These are phyloP conservation scores for Phyllosticta paracitricarpa DNA, from an alignment of 2,329 filamentous ascomycete species.

Conservation along the genomic window DNA sequence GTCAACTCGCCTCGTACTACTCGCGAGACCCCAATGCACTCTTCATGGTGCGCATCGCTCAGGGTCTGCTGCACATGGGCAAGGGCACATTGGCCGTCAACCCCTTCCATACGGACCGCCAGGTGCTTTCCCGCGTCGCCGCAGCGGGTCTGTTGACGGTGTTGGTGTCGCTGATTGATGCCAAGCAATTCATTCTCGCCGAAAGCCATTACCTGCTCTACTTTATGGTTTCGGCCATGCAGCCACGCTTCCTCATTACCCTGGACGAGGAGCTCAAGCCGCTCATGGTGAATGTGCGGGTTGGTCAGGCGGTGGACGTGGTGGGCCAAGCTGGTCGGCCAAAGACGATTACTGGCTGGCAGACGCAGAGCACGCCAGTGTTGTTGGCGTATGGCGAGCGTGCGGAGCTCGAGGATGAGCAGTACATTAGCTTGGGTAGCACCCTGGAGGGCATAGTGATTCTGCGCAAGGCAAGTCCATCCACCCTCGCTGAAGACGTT, in stretches of 20 bases:
- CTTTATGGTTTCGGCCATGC: conserved; percentile 93
- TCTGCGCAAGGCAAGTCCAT: conserved; percentile 71
- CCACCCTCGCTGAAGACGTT: background rate
- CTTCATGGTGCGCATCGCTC: conserved; percentile 98
- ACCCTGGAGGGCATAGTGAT: conserved; percentile 93
- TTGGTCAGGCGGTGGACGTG: conserved; percentile 95
- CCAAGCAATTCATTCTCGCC: conserved; percentile 70
- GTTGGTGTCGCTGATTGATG: conserved; percentile 86
- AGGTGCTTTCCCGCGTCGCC: conserved; percentile 85
- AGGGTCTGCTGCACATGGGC: conserved; percentile 96
- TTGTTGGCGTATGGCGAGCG: conserved; percentile 89
- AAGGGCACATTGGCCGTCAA: conserved; percentile 94
- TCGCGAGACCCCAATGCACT: conserved; percentile 91
- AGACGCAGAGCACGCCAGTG: conserved; percentile 98
- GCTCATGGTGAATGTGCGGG: conserved; percentile 87
- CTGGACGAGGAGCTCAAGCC: conserved; percentile 92
- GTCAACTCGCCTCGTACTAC: conserved; percentile 96
- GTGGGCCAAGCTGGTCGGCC: conserved; percentile 93
- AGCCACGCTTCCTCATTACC: conserved; percentile 91
- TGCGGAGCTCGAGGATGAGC: conserved; percentile 93
- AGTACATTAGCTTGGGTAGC: conserved; percentile 87
- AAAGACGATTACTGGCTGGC: conserved; percentile 99
- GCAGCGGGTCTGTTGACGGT: conserved; percentile 84
- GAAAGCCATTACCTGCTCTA: conserved; percentile 89
- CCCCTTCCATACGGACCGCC: conserved; percentile 98